Evolutionary conservation across 495 filamentous ascomycete genomes (phyloP).

Genomic region (Mytilinidion resinicola): DNA sequence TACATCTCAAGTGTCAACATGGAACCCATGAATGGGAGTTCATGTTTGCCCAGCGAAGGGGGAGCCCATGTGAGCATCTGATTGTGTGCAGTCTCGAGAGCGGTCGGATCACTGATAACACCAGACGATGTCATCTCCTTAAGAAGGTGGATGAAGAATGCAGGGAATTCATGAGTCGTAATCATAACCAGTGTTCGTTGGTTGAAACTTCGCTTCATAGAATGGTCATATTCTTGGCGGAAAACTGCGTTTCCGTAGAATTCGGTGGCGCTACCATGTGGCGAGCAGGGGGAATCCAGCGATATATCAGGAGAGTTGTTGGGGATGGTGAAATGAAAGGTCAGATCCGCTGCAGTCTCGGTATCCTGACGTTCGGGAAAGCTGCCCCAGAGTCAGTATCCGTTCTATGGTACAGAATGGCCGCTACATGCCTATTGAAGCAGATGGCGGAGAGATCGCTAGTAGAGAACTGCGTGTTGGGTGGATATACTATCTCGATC

Average conservation of each 20-base stretch:
- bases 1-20: constrained; percentile 30
- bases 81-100: constrained; percentile 26
- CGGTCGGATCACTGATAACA: constrained; percentile 26
- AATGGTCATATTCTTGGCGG: constrained; percentile 31
- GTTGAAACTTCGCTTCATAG: constrained; percentile 33
- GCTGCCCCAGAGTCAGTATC: constrained; percentile 9
- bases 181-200: constrained; percentile 30
- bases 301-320: constrained; percentile 32
- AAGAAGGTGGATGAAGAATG: constrained; percentile 29
- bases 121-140: constrained; percentile 25
- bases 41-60: constrained; percentile 28
- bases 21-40: constrained; percentile 32
- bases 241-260: constrained; percentile 31
- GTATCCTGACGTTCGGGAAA: constrained; percentile 34
- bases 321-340: constrained; percentile 32
- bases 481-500: constrained; percentile 33
- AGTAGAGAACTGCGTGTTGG: constrained; percentile 26
- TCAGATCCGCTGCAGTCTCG: constrained; percentile 28
- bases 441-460: constrained; percentile 32
- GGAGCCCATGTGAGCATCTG: constrained; percentile 30
- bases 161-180: constrained; percentile 30
- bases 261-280: constrained; percentile 24
- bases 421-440: constrained; percentile 26
- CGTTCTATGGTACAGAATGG: too few species aligned
- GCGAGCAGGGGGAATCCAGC: constrained; percentile 24